A percentile compares a stretch with the other conserved stretches of the same genome.
phyloP scores from a whole-genome alignment of 2,329 filamentous ascomycete genomes.

The Laburnicola sp. region DNA sequence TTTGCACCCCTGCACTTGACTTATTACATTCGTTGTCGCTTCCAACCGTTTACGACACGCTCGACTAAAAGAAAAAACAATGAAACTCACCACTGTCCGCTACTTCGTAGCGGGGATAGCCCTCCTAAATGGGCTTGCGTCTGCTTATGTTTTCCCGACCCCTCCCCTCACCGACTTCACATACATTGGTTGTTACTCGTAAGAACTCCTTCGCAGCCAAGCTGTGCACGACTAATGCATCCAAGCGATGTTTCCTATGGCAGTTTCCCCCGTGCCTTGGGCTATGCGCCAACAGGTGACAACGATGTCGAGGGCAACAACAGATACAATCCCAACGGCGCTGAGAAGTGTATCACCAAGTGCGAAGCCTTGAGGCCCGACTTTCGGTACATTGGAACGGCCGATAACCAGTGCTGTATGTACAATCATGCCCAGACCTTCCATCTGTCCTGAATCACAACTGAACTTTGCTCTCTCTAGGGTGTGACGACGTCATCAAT shows the following conservation, averaged over 20 bases:
- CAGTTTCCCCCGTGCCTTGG: slow-evolving; percentile 10
- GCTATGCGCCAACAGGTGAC: slow-evolving; percentile 4
- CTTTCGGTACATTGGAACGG: slow-evolving; percentile 15
- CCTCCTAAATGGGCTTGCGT: slow-evolving; percentile 10
- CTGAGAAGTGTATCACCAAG: slow-evolving; percentile 3
- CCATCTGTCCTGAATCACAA: background rate
- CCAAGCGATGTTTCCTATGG: background rate
- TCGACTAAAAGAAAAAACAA: slow-evolving; percentile 4
- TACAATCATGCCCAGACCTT: background rate
- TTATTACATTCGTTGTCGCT: no score
- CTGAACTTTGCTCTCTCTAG: background rate
- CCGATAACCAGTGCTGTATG: slow-evolving; percentile 24
- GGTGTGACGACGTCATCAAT: slow-evolving; percentile 8
- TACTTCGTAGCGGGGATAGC: slow-evolving; percentile 21
- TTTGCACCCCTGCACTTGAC: background rate
- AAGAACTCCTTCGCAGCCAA: background rate
- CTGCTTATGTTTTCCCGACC: slow-evolving; percentile 8
- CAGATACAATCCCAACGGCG: slow-evolving; percentile 12
- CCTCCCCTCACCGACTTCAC: slow-evolving; percentile 15
- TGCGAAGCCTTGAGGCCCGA: slow-evolving; percentile 10
- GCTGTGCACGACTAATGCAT: background rate
- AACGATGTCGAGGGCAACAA: background rate
- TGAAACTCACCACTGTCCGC: slow-evolving; percentile 19
- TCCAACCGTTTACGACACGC: no score
- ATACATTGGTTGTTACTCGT: slow-evolving; percentile 26